A percentile compares a stretch with the other conserved stretches of the same genome.
Evolutionary conservation across 2,329 filamentous ascomycete species (phyloP).

Genomic region (Nigrospora sphaerica): DNA sequence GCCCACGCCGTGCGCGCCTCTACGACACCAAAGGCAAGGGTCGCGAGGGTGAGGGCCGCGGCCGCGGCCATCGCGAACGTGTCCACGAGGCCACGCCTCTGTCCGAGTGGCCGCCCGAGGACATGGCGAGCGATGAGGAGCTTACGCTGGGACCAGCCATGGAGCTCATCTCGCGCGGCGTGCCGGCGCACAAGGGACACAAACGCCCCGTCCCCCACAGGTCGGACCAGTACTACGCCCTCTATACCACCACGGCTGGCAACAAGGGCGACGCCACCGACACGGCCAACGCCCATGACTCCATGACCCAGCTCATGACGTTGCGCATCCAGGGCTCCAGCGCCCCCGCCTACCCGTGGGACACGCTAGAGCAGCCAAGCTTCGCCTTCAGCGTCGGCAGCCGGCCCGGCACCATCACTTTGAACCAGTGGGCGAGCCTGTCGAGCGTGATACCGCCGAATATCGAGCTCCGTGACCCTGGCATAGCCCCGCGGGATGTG

Average conservation of each 20-base stretch:
- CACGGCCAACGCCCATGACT: slow-evolving; percentile 40
- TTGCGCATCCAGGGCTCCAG: slow-evolving; percentile 36
- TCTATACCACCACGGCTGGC: slow-evolving; percentile 45
- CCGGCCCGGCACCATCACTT: slow-evolving; percentile 61
- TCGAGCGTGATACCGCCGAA: slow-evolving; percentile 48
- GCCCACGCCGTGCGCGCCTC: slow-evolving; percentile 32
- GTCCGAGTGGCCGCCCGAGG: slow-evolving; percentile 51
- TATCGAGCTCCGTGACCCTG: slow-evolving; percentile 51
- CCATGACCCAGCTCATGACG: slow-evolving; percentile 53
- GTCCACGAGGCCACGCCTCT: slow-evolving; percentile 27
- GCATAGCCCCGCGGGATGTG: slow-evolving; percentile 52
- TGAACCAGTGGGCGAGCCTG: slow-evolving; percentile 61
- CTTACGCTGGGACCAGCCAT: slow-evolving; percentile 47
- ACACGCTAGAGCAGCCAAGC: slow-evolving; percentile 68
- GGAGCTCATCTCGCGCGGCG: slow-evolving; percentile 51
- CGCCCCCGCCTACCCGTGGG: slow-evolving; percentile 49
- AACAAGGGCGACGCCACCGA: slow-evolving; percentile 33
- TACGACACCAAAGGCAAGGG: slow-evolving; percentile 31
- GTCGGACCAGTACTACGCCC: slow-evolving; percentile 45
- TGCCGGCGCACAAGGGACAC: slow-evolving; percentile 48
- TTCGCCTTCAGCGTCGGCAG: slow-evolving; percentile 61
- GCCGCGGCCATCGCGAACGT: slow-evolving; percentile 5
- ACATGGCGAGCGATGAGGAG: slow-evolving; percentile 39
- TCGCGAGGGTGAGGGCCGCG: slow-evolving; percentile 21
- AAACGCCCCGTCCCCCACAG: slow-evolving; percentile 46